phyloP scores from a whole-genome alignment of 2,329 filamentous ascomycete species.

The Aspergillus eucalypticola region DNA sequence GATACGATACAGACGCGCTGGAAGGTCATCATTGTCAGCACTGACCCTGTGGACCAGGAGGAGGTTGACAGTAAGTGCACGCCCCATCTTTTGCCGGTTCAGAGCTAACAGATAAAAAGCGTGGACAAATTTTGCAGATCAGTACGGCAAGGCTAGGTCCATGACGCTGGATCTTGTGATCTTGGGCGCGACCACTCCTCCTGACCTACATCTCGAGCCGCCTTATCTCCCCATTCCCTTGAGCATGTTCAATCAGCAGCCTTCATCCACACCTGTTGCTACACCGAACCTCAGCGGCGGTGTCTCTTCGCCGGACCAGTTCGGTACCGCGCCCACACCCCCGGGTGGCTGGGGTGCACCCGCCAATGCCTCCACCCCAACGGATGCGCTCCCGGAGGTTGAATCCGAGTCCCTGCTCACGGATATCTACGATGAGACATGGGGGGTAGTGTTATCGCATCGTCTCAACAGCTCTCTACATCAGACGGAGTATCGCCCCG shows the following conservation, averaged over 20 bases:
- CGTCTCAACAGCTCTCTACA: conserved; percentile 45
- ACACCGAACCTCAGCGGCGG: conserved; percentile 40
- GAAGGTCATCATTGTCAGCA: conserved; percentile 57
- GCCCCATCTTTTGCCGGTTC: not conserved
- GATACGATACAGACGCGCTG: conserved; percentile 54
- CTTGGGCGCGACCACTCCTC: conserved; percentile 35
- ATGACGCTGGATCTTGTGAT: conserved; percentile 40
- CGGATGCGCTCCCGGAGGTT: conserved; percentile 39
- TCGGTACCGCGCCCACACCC: conserved; percentile 42
- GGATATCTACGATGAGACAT: conserved; percentile 61
- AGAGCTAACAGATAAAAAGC: conserved; percentile 31
- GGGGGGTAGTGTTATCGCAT: conserved; percentile 58
- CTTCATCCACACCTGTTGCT: conserved; percentile 40
- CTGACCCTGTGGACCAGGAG: conserved; percentile 53
- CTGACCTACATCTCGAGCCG: conserved; percentile 39
- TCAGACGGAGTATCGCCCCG: conserved; percentile 45
- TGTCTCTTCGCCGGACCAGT: conserved; percentile 45
- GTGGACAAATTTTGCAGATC: conserved; percentile 40
- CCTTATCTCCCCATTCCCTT: conserved; percentile 35
- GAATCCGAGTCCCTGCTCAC: conserved; percentile 60
- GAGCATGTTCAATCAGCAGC: conserved; percentile 33
- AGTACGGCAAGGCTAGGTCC: conserved; percentile 39
- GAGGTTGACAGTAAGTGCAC: conserved; percentile 50
- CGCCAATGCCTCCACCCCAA: conserved; percentile 40
- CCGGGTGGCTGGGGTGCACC: conserved; percentile 32